Conservation (phyloP, 345 rosid genomes). For the Dovyalis caffra region DNA sequence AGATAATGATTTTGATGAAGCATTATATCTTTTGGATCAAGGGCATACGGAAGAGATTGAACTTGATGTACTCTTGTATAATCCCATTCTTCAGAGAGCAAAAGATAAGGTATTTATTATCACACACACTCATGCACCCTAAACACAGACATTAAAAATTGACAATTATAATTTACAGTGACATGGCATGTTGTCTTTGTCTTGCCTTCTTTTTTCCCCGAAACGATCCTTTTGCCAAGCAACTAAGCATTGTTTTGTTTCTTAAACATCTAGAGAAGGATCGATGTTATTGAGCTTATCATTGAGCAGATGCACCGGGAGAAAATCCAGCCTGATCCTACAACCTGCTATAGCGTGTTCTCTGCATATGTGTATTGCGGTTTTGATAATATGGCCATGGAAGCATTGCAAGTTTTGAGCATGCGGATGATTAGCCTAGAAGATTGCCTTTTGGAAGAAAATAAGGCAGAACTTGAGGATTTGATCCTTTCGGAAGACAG, state of each 20-base stretch:
- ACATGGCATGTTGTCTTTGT: neutral
- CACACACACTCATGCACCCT: neutral
- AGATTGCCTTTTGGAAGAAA: conserved; percentile 36
- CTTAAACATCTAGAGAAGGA: conserved; percentile 41
- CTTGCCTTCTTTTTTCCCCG: neutral
- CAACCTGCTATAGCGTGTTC: conserved; percentile 64
- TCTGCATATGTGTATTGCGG: conserved; percentile 41
- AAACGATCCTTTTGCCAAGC: no score
- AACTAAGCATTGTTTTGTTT: no score
- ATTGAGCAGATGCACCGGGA: conserved; percentile 57
- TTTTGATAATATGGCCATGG: conserved; percentile 47
- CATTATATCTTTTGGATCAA: conserved; percentile 52
- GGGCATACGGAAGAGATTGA: conserved; percentile 44
- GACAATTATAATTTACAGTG: no score
- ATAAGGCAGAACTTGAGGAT: conserved; percentile 49
- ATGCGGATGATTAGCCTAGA: conserved; percentile 60
- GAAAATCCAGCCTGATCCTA: conserved; percentile 62
- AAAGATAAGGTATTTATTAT: conserved; percentile 45
- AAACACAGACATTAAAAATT: neutral
- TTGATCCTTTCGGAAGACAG: conserved; percentile 53
- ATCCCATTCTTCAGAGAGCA: conserved; percentile 58
- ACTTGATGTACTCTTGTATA: conserved; percentile 54
- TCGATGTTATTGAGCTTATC: conserved; percentile 62
- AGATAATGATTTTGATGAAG: conserved; percentile 47
- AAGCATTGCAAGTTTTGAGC: conserved; percentile 75